Conservation (phyloP, 2,329 filamentous ascomycete genomes). For the Exophiala alcalophila region DNA sequence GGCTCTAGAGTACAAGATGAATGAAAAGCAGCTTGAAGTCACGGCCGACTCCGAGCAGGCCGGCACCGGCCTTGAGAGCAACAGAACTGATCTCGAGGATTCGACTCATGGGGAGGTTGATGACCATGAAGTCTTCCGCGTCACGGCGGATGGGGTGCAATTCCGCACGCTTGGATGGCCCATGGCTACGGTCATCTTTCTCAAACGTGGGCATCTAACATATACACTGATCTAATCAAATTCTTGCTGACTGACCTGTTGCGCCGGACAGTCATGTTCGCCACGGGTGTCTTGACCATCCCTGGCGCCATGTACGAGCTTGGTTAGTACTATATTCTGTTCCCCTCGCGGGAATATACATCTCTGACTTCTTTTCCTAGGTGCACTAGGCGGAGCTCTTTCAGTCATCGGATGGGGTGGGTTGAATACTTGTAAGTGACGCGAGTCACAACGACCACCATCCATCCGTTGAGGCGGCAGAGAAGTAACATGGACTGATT, state of each 20-base stretch:
- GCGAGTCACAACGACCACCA: not conserved
- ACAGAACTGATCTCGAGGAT: too few relatives aligned
- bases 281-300: conserved; percentile 50
- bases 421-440: conserved; percentile 45
- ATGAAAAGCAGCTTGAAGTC: conserved; percentile 7
- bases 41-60: not conserved
- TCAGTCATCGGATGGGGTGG: conserved; percentile 49
- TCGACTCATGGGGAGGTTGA: too few relatives aligned
- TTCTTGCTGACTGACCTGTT: not conserved
- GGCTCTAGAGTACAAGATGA: too few relatives aligned
- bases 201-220: conserved; percentile 40
- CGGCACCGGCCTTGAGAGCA: too few relatives aligned
- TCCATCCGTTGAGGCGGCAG: too few relatives aligned
- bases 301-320: conserved; percentile 48
- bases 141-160: conserved; percentile 47
- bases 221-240: not conserved
- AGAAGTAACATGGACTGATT: not conserved
- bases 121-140: conserved; percentile 50
- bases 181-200: conserved; percentile 52
- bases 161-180: conserved; percentile 56
- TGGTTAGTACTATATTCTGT: conserved; percentile 29
- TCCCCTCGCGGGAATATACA: not conserved
- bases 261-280: conserved; percentile 35
- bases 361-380: not conserved
- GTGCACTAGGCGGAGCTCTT: conserved; percentile 47